Evolutionary conservation across 805 yeast species (phyloP).

Genomic region (Candida manassasensis): DNA sequence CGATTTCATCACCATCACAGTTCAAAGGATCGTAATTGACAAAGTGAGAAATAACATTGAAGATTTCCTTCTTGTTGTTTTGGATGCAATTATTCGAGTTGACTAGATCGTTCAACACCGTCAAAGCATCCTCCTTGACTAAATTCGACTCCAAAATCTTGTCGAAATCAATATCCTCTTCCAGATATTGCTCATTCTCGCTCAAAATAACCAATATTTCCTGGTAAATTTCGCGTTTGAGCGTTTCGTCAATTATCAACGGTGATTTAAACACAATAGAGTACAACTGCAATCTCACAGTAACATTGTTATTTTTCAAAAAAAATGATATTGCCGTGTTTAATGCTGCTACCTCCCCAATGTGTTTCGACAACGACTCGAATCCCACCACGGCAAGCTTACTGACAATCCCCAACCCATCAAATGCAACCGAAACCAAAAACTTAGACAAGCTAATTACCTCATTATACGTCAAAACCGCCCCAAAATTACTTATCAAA

Average conservation of each 20-base stretch:
- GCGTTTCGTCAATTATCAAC: slow-evolving; percentile 3
- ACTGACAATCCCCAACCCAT: slow-evolving; percentile 41
- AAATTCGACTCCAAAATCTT: slow-evolving; percentile 39
- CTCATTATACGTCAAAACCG: slow-evolving; percentile 33
- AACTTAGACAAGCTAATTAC: slow-evolving; percentile 18
- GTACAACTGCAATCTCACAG: slow-evolving; percentile 12
- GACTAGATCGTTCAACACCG: slow-evolving; percentile 34
- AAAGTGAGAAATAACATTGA: slow-evolving; percentile 19
- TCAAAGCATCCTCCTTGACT: slow-evolving; percentile 48
- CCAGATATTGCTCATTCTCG: slow-evolving; percentile 15
- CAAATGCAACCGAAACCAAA: slow-evolving; percentile 35
- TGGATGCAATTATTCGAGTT: slow-evolving; percentile 10
- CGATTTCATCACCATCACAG: slow-evolving; percentile 29
- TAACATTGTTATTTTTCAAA: neutral
- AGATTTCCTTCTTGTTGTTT: slow-evolving; percentile 10
- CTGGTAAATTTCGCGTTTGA: slow-evolving; percentile 12
- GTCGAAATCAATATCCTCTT: slow-evolving; percentile 41
- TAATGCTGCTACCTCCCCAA: slow-evolving; percentile 9
- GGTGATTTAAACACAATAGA: slow-evolving; percentile 12
- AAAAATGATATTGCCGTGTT: neutral
- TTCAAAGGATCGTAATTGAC: slow-evolving; percentile 29
- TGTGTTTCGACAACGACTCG: slow-evolving; percentile 34
- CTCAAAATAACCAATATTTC: slow-evolving; percentile 18
- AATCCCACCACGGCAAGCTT: slow-evolving; percentile 48
- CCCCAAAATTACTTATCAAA: slow-evolving; percentile 46